phyloP scores from a whole-genome alignment of 2,329 filamentous ascomycete genomes.

The Volutella citrinella region DNA sequence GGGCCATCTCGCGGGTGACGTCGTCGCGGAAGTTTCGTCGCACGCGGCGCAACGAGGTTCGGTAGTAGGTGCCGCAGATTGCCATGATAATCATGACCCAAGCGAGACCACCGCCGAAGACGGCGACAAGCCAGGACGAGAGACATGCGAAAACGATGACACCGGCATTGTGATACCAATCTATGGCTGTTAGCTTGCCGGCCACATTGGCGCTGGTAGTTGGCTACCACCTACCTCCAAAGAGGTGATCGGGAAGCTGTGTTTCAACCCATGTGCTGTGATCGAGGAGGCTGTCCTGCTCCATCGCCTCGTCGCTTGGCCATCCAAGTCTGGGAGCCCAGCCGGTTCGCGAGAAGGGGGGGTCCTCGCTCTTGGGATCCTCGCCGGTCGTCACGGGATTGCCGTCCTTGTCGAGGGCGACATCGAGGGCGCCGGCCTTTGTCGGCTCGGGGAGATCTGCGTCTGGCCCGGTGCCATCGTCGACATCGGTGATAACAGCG shows the following conservation, averaged over 20 bases:
- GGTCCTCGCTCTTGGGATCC: constrained; percentile 51
- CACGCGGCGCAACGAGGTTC: constrained; percentile 89
- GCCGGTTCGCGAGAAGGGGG: constrained; percentile 57
- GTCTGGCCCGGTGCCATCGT: constrained; percentile 64
- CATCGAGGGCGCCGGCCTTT: constrained; percentile 64
- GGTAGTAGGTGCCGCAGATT: constrained; percentile 89
- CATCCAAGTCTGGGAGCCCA: constrained; percentile 87
- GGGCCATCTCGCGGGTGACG: constrained; percentile 81
- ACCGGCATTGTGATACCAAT: constrained; percentile 98
- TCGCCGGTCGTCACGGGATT: constrained; percentile 47
- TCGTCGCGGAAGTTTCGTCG: constrained; percentile 96
- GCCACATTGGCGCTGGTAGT: too few relatives aligned
- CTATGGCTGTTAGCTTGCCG: too few relatives aligned
- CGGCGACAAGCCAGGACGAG: constrained; percentile 82
- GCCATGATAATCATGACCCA: constrained; percentile 96
- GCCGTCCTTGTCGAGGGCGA: constrained; percentile 47
- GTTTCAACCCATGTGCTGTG: constrained; percentile 86
- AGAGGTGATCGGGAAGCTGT: constrained; percentile 83
- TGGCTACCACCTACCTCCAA: constrained; percentile 75
- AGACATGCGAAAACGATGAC: constrained; percentile 92
- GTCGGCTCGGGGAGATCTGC: constrained; percentile 77
- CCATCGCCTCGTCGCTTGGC: constrained; percentile 53
- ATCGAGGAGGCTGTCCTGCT: constrained; percentile 71
- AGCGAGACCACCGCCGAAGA: constrained; percentile 84
- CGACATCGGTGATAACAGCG: constrained; percentile 75